Percentiles rank a stretch among this genome's conserved stretches.
phyloP scores from a whole-genome alignment of 192 early-diverging fungal genomes.

The Backusella circina region DNA sequence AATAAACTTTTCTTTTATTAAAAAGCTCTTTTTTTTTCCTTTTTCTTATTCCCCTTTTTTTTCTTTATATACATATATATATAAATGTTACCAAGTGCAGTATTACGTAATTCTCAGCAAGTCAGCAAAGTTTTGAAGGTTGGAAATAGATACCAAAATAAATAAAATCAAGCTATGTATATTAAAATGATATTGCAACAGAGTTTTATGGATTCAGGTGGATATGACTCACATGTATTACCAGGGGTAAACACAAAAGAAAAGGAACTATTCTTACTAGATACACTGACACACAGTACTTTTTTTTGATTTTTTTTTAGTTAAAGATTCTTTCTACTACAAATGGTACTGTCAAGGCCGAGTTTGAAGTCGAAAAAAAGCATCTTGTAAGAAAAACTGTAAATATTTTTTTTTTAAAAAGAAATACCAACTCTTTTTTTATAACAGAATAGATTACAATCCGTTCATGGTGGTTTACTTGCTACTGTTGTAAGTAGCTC shows the following conservation, averaged over 20 bases:
- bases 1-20: background rate
- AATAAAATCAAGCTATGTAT: no score
- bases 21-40: background rate
- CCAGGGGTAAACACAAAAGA: constrained; percentile 5
- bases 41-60: background rate
- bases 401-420: background rate
- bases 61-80: background rate
- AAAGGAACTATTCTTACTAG: no score
- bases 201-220: constrained; percentile 9
- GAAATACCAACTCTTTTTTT: background rate
- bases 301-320: constrained; percentile 23
- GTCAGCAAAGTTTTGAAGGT: constrained; percentile 1
- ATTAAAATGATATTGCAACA: background rate
- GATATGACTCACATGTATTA: constrained; percentile 18
- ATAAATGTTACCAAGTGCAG: constrained; percentile 1
- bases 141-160: background rate
- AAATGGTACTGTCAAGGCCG: constrained; percentile 35
- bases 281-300: background rate
- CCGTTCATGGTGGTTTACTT: constrained; percentile 49
- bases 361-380: constrained; percentile 41
- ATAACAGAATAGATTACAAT: constrained; percentile 41
- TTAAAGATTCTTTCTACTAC: constrained; percentile 37
- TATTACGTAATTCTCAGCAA: background rate
- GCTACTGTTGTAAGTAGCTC: constrained; percentile 38
- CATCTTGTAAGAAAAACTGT: constrained; percentile 41